Conservation (phyloP, 192 early-diverging fungal genomes). For the Dissophora ornata region DNA sequence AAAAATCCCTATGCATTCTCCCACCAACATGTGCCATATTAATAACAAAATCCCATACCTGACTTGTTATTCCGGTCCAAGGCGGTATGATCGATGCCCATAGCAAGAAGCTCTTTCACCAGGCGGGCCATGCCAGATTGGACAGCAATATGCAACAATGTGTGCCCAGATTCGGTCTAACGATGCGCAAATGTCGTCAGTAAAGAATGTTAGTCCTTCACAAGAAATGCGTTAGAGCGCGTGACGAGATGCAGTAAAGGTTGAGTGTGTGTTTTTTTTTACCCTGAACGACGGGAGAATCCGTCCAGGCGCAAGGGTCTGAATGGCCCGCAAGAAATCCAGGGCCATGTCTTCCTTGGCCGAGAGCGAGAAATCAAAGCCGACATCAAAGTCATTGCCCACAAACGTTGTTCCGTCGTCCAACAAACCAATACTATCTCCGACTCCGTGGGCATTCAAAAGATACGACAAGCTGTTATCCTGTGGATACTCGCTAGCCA, state of each 20-base stretch:
- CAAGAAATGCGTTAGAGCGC: no score
- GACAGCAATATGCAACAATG: slow-evolving; percentile 33
- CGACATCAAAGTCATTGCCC: slow-evolving; percentile 38
- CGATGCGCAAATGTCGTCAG: neutral
- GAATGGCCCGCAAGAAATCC: slow-evolving; percentile 40
- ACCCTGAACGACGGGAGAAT: slow-evolving; percentile 44
- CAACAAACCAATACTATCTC: slow-evolving; percentile 22
- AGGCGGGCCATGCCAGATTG: slow-evolving; percentile 32
- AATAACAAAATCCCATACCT: slow-evolving; percentile 7
- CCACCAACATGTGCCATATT: no score
- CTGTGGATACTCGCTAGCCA: slow-evolving; percentile 47
- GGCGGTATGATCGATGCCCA: slow-evolving; percentile 52
- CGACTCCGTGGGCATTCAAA: slow-evolving; percentile 21
- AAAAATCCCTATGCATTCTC: no score
- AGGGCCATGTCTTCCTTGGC: slow-evolving; percentile 40
- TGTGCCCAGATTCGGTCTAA: slow-evolving; percentile 47
- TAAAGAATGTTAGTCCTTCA: no score
- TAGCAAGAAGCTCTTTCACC: slow-evolving; percentile 26
- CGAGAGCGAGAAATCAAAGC: slow-evolving; percentile 17
- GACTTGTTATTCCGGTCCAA: slow-evolving; percentile 54
- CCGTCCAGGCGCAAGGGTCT: slow-evolving; percentile 39
- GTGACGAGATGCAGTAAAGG: no score
- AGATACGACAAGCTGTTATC: slow-evolving; percentile 41
- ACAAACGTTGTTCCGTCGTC: slow-evolving; percentile 33
- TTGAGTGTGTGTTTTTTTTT: no score